These are phyloP conservation scores for Pichia insulana DNA, from an alignment of 805 yeast species.

Conservation along the genomic window DNA sequence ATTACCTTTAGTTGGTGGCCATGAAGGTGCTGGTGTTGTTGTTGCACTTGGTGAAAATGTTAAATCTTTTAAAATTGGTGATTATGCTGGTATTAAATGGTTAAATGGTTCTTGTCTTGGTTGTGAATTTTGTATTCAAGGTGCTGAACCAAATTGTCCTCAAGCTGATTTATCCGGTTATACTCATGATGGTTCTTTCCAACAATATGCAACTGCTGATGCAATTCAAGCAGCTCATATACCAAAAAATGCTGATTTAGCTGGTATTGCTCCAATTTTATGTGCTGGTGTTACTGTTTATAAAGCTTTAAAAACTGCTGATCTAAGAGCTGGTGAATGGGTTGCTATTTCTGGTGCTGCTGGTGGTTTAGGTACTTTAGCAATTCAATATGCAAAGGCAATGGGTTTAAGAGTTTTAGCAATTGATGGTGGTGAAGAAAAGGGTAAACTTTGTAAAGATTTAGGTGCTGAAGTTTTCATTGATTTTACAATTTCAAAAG, in stretches of 20 bases:
- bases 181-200: slow-evolving; percentile 86
- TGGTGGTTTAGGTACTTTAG: slow-evolving; percentile 74
- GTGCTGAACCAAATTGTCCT: slow-evolving; percentile 63
- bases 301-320: slow-evolving; percentile 80
- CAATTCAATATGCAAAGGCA: slow-evolving; percentile 67
- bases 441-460: slow-evolving; percentile 41
- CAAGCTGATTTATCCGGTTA: slow-evolving; percentile 72
- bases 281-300: slow-evolving; percentile 90
- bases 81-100: slow-evolving; percentile 75
- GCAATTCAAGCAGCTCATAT: slow-evolving; percentile 79
- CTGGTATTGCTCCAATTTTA: slow-evolving; percentile 69
- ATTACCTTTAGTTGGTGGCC: slow-evolving; percentile 73
- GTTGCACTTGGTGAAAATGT: slow-evolving; percentile 65
- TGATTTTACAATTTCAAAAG: slow-evolving; percentile 41
- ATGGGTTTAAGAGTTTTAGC: slow-evolving; percentile 67
- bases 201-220: slow-evolving; percentile 82
- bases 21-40: slow-evolving; percentile 79
- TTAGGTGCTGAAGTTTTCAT: slow-evolving; percentile 59
- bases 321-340: slow-evolving; percentile 65
- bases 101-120: slow-evolving; percentile 61
- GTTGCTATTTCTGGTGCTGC: slow-evolving; percentile 72
- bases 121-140: slow-evolving; percentile 61
- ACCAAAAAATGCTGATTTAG: slow-evolving; percentile 64
- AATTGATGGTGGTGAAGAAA: slow-evolving; percentile 69
- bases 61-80: slow-evolving; percentile 60